Evolutionary conservation across 2,329 filamentous ascomycete genomes (phyloP).

Genomic region (Pseudogymnoascus sp.): DNA sequence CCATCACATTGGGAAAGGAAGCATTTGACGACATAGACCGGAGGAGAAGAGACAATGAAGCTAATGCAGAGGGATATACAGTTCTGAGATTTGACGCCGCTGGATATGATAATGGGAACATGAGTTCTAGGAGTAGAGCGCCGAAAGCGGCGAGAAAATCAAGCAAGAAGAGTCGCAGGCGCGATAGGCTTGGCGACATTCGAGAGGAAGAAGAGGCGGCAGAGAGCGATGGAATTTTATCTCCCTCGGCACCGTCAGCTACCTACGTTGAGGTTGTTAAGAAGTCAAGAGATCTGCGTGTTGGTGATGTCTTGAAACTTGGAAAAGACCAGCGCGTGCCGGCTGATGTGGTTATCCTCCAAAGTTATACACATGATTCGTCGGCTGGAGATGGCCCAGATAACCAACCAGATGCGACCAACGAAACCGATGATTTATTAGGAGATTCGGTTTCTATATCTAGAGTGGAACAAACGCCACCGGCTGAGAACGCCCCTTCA

Average conservation of each 20-base stretch:
- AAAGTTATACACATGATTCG: conserved; percentile 60
- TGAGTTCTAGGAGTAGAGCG: conserved; percentile 32
- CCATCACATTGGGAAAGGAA: conserved; percentile 91
- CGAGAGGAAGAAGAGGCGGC: conserved; percentile 57
- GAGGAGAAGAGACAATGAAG: conserved; percentile 79
- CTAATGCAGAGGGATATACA: conserved; percentile 83
- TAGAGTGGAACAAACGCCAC: conserved; percentile 18
- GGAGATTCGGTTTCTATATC: conserved; percentile 26
- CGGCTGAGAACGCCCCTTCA: conserved; percentile 20
- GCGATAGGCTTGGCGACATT: conserved; percentile 51
- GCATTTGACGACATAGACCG: conserved; percentile 87
- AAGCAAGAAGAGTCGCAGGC: conserved; percentile 32
- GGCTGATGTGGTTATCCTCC: conserved; percentile 86
- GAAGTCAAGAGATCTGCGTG: conserved; percentile 79
- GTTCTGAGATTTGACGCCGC: conserved; percentile 64
- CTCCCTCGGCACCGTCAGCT: conserved; percentile 37
- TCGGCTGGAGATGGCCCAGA: conserved; percentile 23
- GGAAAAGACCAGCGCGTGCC: conserved; percentile 88
- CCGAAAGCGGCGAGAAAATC: conserved; percentile 37
- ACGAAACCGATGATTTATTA: conserved; percentile 20
- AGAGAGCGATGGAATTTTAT: conserved; percentile 34
- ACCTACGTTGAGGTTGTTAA: conserved; percentile 60
- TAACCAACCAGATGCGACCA: conserved; percentile 16
- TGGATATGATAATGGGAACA: conserved; percentile 26
- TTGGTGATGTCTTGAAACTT: conserved; percentile 91